Evolutionary conservation across 495 filamentous ascomycete genomes (phyloP), one percentile per base, ranked within the genome.

Genomic region (Aspergillus homomorphus): DNA sequence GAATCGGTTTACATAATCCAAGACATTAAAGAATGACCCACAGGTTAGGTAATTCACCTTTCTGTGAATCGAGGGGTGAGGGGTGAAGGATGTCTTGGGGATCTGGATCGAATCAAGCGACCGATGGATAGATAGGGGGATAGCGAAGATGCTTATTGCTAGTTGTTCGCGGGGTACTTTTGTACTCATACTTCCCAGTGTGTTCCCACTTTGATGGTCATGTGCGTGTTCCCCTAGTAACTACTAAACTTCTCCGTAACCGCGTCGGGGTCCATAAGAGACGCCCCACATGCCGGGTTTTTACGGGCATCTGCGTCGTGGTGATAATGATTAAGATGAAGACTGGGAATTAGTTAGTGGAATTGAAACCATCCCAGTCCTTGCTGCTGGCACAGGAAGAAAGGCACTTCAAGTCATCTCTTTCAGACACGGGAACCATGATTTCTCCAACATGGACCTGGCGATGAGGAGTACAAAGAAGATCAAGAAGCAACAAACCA

Each of bases 141-240:
- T 16, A 19, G 26, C 15, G 38, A 22, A 4, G 10, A 30, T 30
- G 26, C 26, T 10, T 4, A 4, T 30, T 30, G 26, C 10, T 30
- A 30, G 10, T 30, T 60, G 24, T 16, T 50, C 46, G 24, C 51
- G 55, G 26, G 45, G 44, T 33, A 20, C 51, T 51, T 28, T 51
- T 48, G 41, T 42, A 21, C n/a, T n/a, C n/a, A n/a, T n/a, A n/a
- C 9, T 41, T n/a, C 49, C 26, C 33, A 38, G 6, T 38, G 33
- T 5, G 12, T 7, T 38, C 26, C 26, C 51, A 19, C 21, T 30
- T 19, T 53, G 21, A 53, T 38, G 50, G 57, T 60, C 54, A 61
- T 58, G 56, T 56, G 63, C 15, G 12, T 33, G 64, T 63, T 66
- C 24, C 64, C 64, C 61, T 23, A 66, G 64, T 63, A 61, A 63